Evolutionary conservation across 106 monocot species (phyloP), one percentile per base, ranked within the genome.

Genomic region (Gastrodia elata): DNA sequence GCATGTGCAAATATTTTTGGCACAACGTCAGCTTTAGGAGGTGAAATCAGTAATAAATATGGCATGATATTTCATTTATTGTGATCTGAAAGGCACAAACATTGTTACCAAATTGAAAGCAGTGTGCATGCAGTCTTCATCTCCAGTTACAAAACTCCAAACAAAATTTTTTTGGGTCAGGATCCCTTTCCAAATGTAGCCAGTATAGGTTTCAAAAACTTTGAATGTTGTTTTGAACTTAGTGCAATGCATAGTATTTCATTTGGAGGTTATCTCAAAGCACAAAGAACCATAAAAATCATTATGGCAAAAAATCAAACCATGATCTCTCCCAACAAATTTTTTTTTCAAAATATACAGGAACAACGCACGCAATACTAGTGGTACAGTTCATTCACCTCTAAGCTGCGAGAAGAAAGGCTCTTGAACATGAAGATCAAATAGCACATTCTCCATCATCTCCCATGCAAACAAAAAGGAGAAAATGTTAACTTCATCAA

Each of bases 341-440:
- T 42, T 0, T 42, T 6, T 42, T 6, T 8, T 42, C 0, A 44
- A 3, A 11, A 11, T 44, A 11, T 32, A 32, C 32, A 30, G 10
- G 0, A 32, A 32, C 27, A 61, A 61, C 22, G 30, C 3, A 14
- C 32, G 0, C 61, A 32, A 61, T 37, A 0, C 16, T 20, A 18
- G 5, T 22, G 38, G 20, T 37, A 5, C 37, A 15, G 37, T 37
- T 14, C 4, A 36, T 20, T 52, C 84, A 88, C 94, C 88, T 87
- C 72, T 89, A 22, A 95, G 77, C 41, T 89, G 91, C 8, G 85
- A 87, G 61, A 95, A 87, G 80, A 78, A 95, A 34, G 95, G 95
- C 61, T 91, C 87, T 65, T 89, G 95, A 76, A 95, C 95, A 79
- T 95, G 79, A 22, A 84, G 57, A 65, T 84, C 79, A 48, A 84